A percentile compares a stretch with the other conserved stretches of the same genome.
phyloP scores from a whole-genome alignment of 805 yeast genomes.

The Zygotorulaspora danielsina region DNA sequence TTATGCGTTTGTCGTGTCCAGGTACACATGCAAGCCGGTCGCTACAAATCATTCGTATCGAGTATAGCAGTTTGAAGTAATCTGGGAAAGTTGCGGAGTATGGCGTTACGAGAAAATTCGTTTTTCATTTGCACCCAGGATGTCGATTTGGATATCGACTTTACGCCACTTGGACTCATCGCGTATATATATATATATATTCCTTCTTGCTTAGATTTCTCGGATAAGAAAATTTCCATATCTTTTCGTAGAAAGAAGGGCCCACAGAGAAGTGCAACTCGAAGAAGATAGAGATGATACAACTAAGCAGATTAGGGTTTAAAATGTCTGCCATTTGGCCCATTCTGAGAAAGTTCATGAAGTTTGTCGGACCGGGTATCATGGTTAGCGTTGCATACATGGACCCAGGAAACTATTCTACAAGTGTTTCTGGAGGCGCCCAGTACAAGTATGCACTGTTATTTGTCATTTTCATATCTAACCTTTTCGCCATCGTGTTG shows the following conservation, averaged over 20 bases:
- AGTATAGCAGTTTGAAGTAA: no score
- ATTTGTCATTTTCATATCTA: slow-evolving; percentile 76
- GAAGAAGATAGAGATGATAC: no score
- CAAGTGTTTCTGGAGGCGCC: slow-evolving; percentile 90
- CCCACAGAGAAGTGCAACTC: no score
- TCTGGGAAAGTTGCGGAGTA: no score
- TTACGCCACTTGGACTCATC: no score
- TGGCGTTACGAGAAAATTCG: no score
- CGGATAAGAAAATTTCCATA: neutral
- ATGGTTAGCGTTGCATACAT: slow-evolving; percentile 95
- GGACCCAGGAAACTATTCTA: slow-evolving; percentile 97
- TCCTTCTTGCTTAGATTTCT: no score
- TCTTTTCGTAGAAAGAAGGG: no score
- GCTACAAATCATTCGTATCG: no score
- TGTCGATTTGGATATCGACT: no score
- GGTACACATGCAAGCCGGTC: neutral
- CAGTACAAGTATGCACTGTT: slow-evolving; percentile 72
- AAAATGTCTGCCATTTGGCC: slow-evolving; percentile 10
- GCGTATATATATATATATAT: neutral
- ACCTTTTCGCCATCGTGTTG: slow-evolving; percentile 77
- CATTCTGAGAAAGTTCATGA: slow-evolving; percentile 44
- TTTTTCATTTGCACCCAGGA: no score
- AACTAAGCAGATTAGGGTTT: neutral
- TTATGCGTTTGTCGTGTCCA: neutral
- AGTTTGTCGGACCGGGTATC: slow-evolving; percentile 87